phyloP scores from a whole-genome alignment of 2,329 filamentous ascomycete species.

The Ophiostoma himal-ulmi region DNA sequence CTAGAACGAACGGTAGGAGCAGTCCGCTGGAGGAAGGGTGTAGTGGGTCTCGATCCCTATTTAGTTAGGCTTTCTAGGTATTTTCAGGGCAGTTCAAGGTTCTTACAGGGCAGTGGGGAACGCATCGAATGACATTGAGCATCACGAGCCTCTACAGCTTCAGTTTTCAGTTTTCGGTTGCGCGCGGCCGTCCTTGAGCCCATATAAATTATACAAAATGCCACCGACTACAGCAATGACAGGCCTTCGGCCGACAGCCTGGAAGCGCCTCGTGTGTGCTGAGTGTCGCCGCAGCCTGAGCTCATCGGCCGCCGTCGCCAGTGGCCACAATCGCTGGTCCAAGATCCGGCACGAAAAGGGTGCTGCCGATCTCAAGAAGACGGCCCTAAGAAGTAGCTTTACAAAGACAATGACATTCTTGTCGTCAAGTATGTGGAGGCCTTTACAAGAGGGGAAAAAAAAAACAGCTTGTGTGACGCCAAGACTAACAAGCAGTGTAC shows the following conservation, averaged over 20 bases:
- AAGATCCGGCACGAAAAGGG: slow-evolving; percentile 96
- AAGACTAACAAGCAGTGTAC: slow-evolving; percentile 32
- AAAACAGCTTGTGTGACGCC: too few relatives aligned
- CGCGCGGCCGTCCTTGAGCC: background rate
- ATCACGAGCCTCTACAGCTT: slow-evolving; percentile 8
- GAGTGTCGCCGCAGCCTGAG: slow-evolving; percentile 47
- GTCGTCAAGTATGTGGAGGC: slow-evolving; percentile 57
- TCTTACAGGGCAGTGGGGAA: background rate
- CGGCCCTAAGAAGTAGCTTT: slow-evolving; percentile 60
- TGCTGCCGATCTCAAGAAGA: slow-evolving; percentile 75
- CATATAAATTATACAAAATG: background rate
- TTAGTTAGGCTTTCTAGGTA: background rate
- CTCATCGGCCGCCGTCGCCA: slow-evolving; percentile 41
- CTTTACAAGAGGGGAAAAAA: too few relatives aligned
- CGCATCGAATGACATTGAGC: background rate
- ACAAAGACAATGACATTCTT: slow-evolving; percentile 67
- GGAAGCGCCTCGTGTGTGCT: slow-evolving; percentile 36
- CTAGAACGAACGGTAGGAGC: slow-evolving; percentile 11
- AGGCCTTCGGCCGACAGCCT: slow-evolving; percentile 7
- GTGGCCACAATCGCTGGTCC: slow-evolving; percentile 89
- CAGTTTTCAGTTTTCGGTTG: background rate
- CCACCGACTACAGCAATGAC: background rate
- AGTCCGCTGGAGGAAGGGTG: background rate
- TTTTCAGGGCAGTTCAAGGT: background rate
- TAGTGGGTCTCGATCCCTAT: background rate